Percentiles rank a stretch among this genome's conserved stretches.
These are phyloP conservation scores for Fusarium hainanense DNA, from an alignment of 2,329 filamentous ascomycete genomes.

Conservation along the genomic window DNA sequence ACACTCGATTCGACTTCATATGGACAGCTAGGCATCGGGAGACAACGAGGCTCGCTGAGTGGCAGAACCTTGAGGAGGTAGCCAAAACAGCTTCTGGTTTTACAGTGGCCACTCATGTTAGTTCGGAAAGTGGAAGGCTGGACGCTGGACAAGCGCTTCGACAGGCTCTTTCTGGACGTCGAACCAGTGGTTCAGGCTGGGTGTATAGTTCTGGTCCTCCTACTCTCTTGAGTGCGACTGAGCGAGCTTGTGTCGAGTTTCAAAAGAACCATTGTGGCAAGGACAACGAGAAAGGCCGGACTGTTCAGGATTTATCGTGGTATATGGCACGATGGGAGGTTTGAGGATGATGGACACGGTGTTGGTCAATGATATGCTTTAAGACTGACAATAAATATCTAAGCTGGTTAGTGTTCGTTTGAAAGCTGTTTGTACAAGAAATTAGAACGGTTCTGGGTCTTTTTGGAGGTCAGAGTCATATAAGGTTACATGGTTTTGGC, in stretches of 20 bases:
- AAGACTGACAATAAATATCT: too few species aligned
- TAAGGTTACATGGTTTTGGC: too few species aligned
- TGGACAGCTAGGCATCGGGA: background rate
- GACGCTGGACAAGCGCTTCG: background rate
- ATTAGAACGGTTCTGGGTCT: too few species aligned
- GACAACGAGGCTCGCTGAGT: background rate
- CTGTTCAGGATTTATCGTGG: background rate
- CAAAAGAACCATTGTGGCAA: background rate
- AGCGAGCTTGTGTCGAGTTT: background rate
- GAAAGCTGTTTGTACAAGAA: too few species aligned
- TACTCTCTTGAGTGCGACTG: background rate
- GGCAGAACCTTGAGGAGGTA: fast-evolving
- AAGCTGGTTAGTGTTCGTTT: too few species aligned
- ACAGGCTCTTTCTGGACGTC: background rate
- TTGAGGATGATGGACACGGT: background rate
- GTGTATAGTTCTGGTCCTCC: background rate
- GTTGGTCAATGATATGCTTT: too few species aligned
- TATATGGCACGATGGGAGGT: background rate
- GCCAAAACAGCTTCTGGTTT: background rate
- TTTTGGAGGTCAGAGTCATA: too few species aligned
- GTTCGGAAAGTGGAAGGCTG: background rate
- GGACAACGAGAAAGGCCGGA: background rate
- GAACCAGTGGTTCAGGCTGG: background rate
- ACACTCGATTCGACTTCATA: background rate
- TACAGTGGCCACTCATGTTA: background rate